These are phyloP conservation scores for Diaporthe velutina DNA, from an alignment of 2,329 filamentous ascomycete genomes.

Conservation along the genomic window DNA sequence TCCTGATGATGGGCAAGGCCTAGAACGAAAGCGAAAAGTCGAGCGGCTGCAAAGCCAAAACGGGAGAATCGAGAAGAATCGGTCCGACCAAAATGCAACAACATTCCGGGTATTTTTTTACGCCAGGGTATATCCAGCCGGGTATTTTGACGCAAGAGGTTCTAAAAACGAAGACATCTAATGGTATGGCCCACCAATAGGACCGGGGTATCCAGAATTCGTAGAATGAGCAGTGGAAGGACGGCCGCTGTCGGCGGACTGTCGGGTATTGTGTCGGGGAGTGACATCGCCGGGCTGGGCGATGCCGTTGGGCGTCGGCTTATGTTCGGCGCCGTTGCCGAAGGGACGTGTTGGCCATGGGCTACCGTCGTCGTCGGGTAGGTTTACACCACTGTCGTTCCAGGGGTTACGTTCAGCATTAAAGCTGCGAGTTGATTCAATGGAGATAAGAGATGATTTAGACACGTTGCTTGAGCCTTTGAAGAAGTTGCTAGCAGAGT, in stretches of 20 bases:
- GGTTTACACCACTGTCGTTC: conserved; percentile 97
- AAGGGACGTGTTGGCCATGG: conserved; percentile 74
- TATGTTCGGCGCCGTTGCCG: conserved; percentile 74
- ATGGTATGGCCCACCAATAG: conserved; percentile 86
- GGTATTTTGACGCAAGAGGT: conserved; percentile 61
- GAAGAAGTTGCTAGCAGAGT: conserved; percentile 87
- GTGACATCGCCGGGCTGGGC: conserved; percentile 84
- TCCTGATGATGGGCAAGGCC: conserved; percentile 8
- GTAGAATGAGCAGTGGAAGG: conserved; percentile 96
- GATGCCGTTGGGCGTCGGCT: conserved; percentile 68
- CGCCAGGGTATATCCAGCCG: conserved; percentile 77
- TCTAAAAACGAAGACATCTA: conserved; percentile 68
- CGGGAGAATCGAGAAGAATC: conserved; percentile 52
- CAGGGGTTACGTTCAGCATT: conserved; percentile 95
- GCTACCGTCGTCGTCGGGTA: conserved; percentile 89
- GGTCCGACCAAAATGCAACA: conserved; percentile 61
- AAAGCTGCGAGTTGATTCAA: conserved; percentile 93
- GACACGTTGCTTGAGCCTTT: conserved; percentile 92
- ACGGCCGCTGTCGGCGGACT: conserved; percentile 90
- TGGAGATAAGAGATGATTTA: conserved; percentile 94
- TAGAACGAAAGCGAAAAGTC: conserved; percentile 42
- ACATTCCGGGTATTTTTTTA: conserved; percentile 65
- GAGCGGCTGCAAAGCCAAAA: conserved; percentile 46
- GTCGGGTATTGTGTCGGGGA: conserved; percentile 84
- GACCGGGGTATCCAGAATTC: conserved; percentile 95